Evolutionary conservation across 257 asterid genomes (phyloP).

Genomic region (Paulownia fortunei): DNA sequence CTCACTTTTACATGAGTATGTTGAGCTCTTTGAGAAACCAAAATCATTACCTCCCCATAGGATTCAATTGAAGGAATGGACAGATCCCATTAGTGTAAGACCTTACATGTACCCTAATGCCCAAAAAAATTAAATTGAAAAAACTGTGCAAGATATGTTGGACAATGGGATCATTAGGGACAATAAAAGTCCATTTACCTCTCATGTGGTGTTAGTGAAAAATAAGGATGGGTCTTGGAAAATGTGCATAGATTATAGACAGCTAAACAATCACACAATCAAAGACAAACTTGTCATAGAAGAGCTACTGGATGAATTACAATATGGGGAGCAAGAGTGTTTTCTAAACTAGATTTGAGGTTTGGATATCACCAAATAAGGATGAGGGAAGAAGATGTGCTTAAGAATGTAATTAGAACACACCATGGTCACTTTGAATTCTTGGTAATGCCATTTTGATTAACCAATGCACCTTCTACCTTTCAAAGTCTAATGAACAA

Average conservation of each 20-base stretch:
- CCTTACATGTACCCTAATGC: conserved; percentile 3
- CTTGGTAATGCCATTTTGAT: background rate
- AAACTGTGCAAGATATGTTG: background rate
- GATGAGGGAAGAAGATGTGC: background rate
- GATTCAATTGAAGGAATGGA: background rate
- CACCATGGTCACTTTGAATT: conserved; percentile 14
- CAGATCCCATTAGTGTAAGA: background rate
- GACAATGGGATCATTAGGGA: background rate
- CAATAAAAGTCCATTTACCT: background rate
- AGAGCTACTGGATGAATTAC: background rate
- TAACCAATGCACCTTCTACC: background rate
- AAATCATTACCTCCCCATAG: background rate
- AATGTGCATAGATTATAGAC: background rate
- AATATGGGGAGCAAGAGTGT: background rate
- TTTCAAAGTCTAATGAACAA: background rate
- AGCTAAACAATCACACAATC: background rate
- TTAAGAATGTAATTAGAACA: background rate
- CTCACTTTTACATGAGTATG: too few relatives aligned
- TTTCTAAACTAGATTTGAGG: too few relatives aligned
- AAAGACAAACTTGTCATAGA: background rate
- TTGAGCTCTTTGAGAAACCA: background rate
- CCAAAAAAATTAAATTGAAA: conserved; percentile 16
- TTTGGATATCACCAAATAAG: background rate
- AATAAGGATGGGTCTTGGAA: background rate
- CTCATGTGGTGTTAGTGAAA: background rate